phyloP scores from a whole-genome alignment of 1,284 basidiomycete species.

The Tranzscheliella williamsii region DNA sequence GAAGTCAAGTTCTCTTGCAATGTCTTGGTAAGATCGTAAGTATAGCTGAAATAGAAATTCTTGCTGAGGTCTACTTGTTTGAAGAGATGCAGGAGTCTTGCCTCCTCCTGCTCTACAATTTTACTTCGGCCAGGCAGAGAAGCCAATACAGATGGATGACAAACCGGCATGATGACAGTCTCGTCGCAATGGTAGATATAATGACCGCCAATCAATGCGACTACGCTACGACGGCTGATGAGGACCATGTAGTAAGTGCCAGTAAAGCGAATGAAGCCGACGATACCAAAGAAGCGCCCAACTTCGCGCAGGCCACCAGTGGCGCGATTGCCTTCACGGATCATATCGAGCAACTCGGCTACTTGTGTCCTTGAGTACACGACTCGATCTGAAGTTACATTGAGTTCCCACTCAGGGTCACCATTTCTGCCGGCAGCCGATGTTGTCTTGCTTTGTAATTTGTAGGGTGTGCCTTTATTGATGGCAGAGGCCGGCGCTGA shows the following conservation, averaged over 20 bases:
- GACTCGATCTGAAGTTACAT: slow-evolving; percentile 49
- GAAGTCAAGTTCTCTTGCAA: slow-evolving; percentile 87
- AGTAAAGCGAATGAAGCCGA: slow-evolving; percentile 63
- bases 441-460: background rate
- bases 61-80: slow-evolving; percentile 97
- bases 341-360: slow-evolving; percentile 85
- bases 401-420: slow-evolving; percentile 46
- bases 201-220: slow-evolving; percentile 91
- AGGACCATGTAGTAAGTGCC: slow-evolving; percentile 64
- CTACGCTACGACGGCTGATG: slow-evolving; percentile 85
- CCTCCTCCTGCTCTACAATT: slow-evolving; percentile 52
- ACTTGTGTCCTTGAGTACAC: slow-evolving; percentile 86
- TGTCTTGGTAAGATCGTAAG: slow-evolving; percentile 94
- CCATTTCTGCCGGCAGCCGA: background rate
- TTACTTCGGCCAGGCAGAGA: slow-evolving; percentile 48
- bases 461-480: no score
- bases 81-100: slow-evolving; percentile 79
- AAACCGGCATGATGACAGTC: slow-evolving; percentile 75
- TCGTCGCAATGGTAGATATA: slow-evolving; percentile 97
- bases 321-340: slow-evolving; percentile 87
- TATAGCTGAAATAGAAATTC: slow-evolving; percentile 98
- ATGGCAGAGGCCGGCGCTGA: no score
- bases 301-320: slow-evolving; percentile 82
- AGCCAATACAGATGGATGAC: slow-evolving; percentile 44
- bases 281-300: slow-evolving; percentile 67